Evolutionary conservation across 495 filamentous ascomycete genomes (phyloP), one percentile per base, ranked within the genome.

Genomic region (Xeromyces bisporus): DNA sequence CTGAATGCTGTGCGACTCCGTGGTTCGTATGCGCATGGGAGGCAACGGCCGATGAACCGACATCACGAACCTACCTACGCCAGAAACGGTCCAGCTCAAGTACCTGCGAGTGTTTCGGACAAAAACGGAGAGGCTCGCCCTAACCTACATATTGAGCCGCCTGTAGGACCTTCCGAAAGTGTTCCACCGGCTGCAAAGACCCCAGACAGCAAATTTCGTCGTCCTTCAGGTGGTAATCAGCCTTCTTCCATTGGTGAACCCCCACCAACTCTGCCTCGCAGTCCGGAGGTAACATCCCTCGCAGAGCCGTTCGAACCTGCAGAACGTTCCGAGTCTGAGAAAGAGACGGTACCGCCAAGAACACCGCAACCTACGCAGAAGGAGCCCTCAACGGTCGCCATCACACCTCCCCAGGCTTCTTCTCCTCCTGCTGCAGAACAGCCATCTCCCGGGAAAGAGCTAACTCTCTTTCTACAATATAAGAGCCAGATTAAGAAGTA

Each of bases 401-500:
- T 50, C 7, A 59, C 58, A 1, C 62, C 59, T 20, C 56, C 61
- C 36, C 50, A 59, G 14, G 29, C 51, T 12, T 50, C 66, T 32
- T 50, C 66, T 32, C 59, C 67, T 28, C 77, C 67, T 43, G 44
- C 73, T 21, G 65, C 75, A 16, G 80, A 83, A 29, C 74, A 77
- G 23, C 76, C 78, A 1, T 78, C 81, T 31, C 67, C 78, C 2
- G 75, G 76, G 1, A 93, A 93, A 47, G 84, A 93, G 41, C 61
- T 96, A 15, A 94, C 87, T 0, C 60, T 97, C n/a, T 97, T 96
- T 51, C 51, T 97, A 24, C 91, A 97, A 56, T 93, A 94, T 55
- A 92, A 85, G 43, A 87, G 77, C 37, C 85, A 87, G 44, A 89
- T 96, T 36, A 94, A 94, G 57, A 96, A 96, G 44, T 92, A 86